These are phyloP conservation scores for Trichophyton equinum DNA, from an alignment of 2,329 filamentous ascomycete species.

Conservation along the genomic window DNA sequence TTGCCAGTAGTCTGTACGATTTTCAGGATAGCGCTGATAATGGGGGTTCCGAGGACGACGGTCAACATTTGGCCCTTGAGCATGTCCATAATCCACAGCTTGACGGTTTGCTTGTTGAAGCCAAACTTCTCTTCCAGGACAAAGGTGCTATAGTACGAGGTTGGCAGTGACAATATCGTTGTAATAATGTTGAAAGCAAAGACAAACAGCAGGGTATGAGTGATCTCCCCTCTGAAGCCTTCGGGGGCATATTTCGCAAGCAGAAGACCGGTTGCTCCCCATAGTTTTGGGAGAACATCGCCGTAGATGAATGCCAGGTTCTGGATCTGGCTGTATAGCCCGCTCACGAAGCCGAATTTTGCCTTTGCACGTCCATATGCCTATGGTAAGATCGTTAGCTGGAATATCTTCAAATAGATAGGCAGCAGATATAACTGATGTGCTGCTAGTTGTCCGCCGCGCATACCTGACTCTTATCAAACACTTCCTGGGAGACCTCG, in stretches of 20 bases:
- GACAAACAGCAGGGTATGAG: conserved; percentile 85
- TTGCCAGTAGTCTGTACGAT: conserved; percentile 91
- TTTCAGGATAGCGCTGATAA: conserved; percentile 81
- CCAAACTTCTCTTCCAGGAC: conserved; percentile 93
- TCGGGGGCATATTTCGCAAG: conserved; percentile 62
- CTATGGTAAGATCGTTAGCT: conserved; percentile 25
- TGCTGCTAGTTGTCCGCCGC: background rate
- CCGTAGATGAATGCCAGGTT: conserved; percentile 81
- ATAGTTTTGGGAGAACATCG: conserved; percentile 82
- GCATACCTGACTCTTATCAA: conserved; percentile 74
- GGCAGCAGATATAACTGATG: background rate
- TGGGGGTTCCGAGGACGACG: conserved; percentile 67
- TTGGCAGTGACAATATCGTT: conserved; percentile 65
- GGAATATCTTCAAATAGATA: background rate
- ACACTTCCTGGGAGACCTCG: conserved; percentile 80
- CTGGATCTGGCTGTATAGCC: conserved; percentile 74
- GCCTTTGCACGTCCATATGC: conserved; percentile 94
- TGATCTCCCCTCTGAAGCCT: conserved; percentile 74
- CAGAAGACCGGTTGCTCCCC: conserved; percentile 65
- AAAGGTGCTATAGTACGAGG: conserved; percentile 84
- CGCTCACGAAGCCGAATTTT: conserved; percentile 69
- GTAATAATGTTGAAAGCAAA: conserved; percentile 74
- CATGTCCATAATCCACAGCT: conserved; percentile 78
- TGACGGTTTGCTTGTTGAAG: conserved; percentile 95
- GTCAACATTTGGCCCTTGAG: conserved; percentile 79